A percentile compares a stretch with the other conserved stretches of the same genome.
Conservation (phyloP, 1,284 basidiomycete genomes). For the Malassezia yamatoensis region DNA sequence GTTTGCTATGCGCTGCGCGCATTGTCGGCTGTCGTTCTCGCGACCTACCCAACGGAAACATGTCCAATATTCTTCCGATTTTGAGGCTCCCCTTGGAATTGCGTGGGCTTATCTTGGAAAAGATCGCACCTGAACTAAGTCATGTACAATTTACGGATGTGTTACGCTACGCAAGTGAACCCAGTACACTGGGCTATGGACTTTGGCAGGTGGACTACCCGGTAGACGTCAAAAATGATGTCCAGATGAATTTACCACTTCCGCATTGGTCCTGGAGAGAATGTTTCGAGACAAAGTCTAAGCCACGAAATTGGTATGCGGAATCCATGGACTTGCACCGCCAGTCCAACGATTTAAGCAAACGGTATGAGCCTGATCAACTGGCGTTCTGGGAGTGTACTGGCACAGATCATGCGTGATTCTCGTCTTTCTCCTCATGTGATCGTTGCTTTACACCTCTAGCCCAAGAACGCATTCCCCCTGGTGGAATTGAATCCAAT, state of each 20-base stretch:
- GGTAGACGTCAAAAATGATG: background rate
- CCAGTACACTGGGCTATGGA: constrained; percentile 12
- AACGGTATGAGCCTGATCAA: constrained; percentile 1
- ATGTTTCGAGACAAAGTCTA: constrained; percentile 3
- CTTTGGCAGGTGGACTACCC: background rate
- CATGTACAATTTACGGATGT: constrained; percentile 7
- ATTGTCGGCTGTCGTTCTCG: constrained; percentile 7
- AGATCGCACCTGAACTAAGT: background rate
- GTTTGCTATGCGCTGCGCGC: constrained; percentile 7
- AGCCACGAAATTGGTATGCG: constrained; percentile 14
- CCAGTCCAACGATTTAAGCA: background rate
- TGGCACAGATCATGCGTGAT: background rate
- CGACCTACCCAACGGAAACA: background rate
- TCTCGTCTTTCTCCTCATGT: background rate
- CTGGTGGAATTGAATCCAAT: constrained; percentile 5
- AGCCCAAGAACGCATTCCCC: constrained; percentile 10
- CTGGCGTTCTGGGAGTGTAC: constrained; percentile 17
- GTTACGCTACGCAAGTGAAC: constrained; percentile 11
- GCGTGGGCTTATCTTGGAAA: background rate
- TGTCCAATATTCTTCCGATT: background rate
- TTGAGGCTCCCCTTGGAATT: constrained; percentile 13
- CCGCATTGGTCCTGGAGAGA: constrained; percentile 16
- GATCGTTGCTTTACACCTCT: background rate
- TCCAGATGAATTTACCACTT: background rate
- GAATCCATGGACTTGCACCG: constrained; percentile 6